phyloP scores from a whole-genome alignment of 331 rosid genomes.

The Phaseolus coccineus region DNA sequence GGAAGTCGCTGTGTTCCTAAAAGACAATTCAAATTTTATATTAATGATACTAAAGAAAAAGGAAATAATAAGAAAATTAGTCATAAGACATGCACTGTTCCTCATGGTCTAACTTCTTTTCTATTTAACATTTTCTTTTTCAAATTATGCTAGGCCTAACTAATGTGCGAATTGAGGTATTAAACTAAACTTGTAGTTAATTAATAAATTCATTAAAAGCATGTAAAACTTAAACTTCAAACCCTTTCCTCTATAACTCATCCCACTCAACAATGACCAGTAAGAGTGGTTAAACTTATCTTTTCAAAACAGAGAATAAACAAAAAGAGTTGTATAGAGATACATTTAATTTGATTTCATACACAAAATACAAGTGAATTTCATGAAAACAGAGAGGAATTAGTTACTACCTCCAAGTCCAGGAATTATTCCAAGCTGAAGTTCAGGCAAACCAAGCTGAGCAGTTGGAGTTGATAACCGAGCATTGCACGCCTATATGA shows the following conservation, averaged over 20 bases:
- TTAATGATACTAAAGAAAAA: constrained; percentile 18
- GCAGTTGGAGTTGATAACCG: constrained; percentile 89
- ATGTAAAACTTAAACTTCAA: constrained; percentile 23
- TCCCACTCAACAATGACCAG: neutral
- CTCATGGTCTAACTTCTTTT: constrained; percentile 9
- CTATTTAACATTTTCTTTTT: neutral
- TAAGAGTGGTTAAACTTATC: constrained; percentile 1
- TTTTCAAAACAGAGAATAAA: constrained; percentile 5
- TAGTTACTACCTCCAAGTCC: constrained; percentile 86
- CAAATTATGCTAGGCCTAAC: constrained; percentile 26
- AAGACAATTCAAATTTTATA: constrained; percentile 41
- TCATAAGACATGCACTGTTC: neutral
- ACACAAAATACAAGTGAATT: constrained; percentile 34
- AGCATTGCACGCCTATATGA: constrained; percentile 81
- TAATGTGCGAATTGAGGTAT: constrained; percentile 7
- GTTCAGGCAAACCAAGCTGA: constrained; percentile 94
- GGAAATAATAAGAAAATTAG: neutral
- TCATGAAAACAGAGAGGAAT: neutral
- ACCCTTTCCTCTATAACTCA: constrained; percentile 8
- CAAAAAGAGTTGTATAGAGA: neutral
- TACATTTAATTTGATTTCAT: constrained; percentile 31
- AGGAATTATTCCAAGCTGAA: constrained; percentile 96
- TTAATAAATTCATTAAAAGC: constrained; percentile 8
- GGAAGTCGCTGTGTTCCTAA: constrained; percentile 98
- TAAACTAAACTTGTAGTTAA: neutral